phyloP scores from a whole-genome alignment of 2,329 filamentous ascomycete species.

The Pseudocercospora macadamiae region DNA sequence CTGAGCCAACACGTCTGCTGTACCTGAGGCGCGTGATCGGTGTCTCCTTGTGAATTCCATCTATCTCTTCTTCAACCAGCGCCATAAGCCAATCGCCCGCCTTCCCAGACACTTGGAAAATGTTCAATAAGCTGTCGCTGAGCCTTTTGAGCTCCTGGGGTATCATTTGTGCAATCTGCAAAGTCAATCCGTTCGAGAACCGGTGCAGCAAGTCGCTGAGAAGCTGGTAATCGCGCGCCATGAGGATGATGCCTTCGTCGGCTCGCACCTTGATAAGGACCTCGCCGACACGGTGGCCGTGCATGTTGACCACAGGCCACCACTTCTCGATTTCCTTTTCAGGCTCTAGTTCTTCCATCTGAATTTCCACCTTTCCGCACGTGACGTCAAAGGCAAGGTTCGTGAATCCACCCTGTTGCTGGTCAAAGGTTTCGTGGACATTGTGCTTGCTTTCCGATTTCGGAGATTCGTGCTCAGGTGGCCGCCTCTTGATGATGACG shows the following conservation, averaged over 20 bases:
- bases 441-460: constrained; percentile 41
- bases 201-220: constrained; percentile 82
- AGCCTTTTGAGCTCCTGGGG: constrained; percentile 77
- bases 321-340: constrained; percentile 81
- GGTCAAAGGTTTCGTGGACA: constrained; percentile 44
- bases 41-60: constrained; percentile 82
- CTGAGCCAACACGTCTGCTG: constrained; percentile 67
- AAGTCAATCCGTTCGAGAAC: constrained; percentile 80
- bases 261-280: constrained; percentile 81
- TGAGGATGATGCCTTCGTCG: constrained; percentile 87
- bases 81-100: constrained; percentile 89
- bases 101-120: constrained; percentile 88
- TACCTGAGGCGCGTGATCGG: constrained; percentile 69
- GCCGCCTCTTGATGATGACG: constrained; percentile 68
- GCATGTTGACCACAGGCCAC: constrained; percentile 79
- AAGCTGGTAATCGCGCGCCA: constrained; percentile 80
- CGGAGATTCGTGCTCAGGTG: constrained; percentile 38
- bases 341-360: constrained; percentile 75
- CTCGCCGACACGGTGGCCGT: constrained; percentile 75
- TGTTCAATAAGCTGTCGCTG: constrained; percentile 85
- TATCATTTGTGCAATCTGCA: constrained; percentile 79
- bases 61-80: constrained; percentile 94
- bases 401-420: constrained; percentile 46
- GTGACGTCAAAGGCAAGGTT: constrained; percentile 53
- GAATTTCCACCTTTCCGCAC: constrained; percentile 78